Evolutionary conservation across 805 yeast genomes (phyloP).

Genomic region (Starmerella scarabaei): DNA sequence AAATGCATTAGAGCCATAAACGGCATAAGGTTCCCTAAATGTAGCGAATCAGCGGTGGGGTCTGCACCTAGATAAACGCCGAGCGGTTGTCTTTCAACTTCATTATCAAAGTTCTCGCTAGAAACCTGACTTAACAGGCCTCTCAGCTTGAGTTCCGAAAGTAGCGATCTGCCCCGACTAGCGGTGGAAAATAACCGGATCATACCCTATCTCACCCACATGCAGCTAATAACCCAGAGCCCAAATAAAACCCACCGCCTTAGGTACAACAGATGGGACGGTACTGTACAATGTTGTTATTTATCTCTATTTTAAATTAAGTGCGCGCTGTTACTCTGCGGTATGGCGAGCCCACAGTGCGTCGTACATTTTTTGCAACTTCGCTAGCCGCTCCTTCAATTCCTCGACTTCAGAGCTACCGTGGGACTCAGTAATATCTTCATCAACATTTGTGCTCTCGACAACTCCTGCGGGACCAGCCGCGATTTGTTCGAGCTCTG

Average conservation of each 20-base stretch:
- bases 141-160: conserved; percentile 33
- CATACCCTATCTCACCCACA: too few relatives aligned
- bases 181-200: not conserved
- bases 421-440: not conserved
- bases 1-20: conserved; percentile 75
- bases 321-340: not conserved
- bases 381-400: conserved; percentile 12
- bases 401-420: conserved; percentile 6
- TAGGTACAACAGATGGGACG: too few relatives aligned
- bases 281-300: too few relatives aligned
- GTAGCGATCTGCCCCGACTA: conserved; percentile 24
- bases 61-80: conserved; percentile 89
- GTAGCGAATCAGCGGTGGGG: conserved; percentile 82
- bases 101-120: conserved; percentile 12
- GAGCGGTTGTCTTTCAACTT: conserved; percentile 30
- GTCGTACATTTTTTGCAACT: conserved; percentile 22
- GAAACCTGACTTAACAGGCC: conserved; percentile 34
- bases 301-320: too few relatives aligned
- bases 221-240: too few relatives aligned
- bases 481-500: not conserved
- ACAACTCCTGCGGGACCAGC: not conserved
- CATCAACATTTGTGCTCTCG: not conserved
- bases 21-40: conserved; percentile 83
- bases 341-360: conserved; percentile 20
- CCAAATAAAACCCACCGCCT: too few relatives aligned